Percentiles rank a stretch among this genome's conserved stretches.
Evolutionary conservation across 257 asterid species (phyloP).

Genomic region (Solanum pennellii): DNA sequence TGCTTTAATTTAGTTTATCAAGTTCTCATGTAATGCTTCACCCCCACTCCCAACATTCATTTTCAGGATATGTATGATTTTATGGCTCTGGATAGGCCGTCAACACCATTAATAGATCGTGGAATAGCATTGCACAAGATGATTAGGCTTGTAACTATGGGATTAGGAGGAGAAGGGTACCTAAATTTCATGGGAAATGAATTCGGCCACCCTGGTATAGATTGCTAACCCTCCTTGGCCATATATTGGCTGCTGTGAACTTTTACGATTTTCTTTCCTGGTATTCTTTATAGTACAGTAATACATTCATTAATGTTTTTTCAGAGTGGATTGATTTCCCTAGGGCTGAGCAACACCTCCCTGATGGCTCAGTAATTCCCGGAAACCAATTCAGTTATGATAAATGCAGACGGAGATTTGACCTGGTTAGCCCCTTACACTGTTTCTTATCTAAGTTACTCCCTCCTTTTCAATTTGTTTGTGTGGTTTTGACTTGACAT

Average conservation of each 20-base stretch:
- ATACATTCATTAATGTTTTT: not conserved
- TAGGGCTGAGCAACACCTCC: constrained; percentile 70
- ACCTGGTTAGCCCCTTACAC: constrained; percentile 47
- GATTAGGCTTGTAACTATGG: constrained; percentile 96
- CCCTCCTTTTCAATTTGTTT: not conserved
- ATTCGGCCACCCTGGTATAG: constrained; percentile 97
- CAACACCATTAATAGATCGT: constrained; percentile 87
- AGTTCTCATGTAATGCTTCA: not conserved
- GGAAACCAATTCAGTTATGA: constrained; percentile 82
- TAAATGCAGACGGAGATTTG: constrained; percentile 96
- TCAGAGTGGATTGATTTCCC: constrained; percentile 99
- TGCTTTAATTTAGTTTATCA: not conserved
- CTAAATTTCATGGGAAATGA: constrained; percentile 99
- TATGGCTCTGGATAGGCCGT: constrained; percentile 92
- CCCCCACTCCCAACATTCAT: not conserved
- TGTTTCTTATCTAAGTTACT: not conserved
- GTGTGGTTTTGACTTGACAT: not conserved
- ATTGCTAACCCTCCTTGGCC: not conserved
- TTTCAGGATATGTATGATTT: constrained; percentile 97
- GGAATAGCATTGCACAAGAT: constrained; percentile 98
- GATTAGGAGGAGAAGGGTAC: constrained; percentile 98
- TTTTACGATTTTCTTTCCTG: not conserved
- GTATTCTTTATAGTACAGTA: not conserved
- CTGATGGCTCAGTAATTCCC: constrained; percentile 55
- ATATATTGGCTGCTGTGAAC: not conserved